phyloP scores from a whole-genome alignment of 768 basidiomycete genomes.

The Leccinum boreale region DNA sequence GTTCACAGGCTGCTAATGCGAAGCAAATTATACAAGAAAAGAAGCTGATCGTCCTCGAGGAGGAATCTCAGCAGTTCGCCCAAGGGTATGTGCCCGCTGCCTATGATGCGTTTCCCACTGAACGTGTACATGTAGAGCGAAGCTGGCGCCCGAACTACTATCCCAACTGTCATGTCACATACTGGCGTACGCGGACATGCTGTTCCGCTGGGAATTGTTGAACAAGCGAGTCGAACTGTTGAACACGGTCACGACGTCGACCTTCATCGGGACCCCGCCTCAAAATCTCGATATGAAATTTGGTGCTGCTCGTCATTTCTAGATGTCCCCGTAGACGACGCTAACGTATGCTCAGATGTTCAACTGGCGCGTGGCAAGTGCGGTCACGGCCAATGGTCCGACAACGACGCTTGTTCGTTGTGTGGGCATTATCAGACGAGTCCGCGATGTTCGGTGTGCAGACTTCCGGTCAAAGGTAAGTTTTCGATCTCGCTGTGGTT shows the following conservation, averaged over 20 bases:
- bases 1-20: conserved; percentile 40
- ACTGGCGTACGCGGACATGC: conserved; percentile 67
- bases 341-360: conserved; percentile 36
- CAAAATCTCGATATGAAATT: conserved; percentile 37
- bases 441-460: conserved; percentile 67
- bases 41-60: conserved; percentile 37
- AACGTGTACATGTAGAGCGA: conserved; percentile 5
- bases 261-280: conserved; percentile 21
- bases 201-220: conserved; percentile 70
- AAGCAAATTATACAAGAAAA: conserved; percentile 31
- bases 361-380: conserved; percentile 48
- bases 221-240: conserved; percentile 72
- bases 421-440: conserved; percentile 44
- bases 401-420: conserved; percentile 38
- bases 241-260: conserved; percentile 50
- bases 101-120: neutral
- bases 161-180: conserved; percentile 53
- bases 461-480: conserved; percentile 72
- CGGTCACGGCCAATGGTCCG: conserved; percentile 30
- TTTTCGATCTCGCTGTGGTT: neutral
- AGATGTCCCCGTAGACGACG: neutral
- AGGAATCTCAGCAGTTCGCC: conserved; percentile 16
- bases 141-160: conserved; percentile 29
- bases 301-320: conserved; percentile 6
- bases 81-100: conserved; percentile 8